Percentiles rank a stretch among this genome's conserved stretches.
These are phyloP conservation scores for Phytophthora nicotianae DNA, from an alignment of 352 stramenopile genomes.

Conservation along the genomic window DNA sequence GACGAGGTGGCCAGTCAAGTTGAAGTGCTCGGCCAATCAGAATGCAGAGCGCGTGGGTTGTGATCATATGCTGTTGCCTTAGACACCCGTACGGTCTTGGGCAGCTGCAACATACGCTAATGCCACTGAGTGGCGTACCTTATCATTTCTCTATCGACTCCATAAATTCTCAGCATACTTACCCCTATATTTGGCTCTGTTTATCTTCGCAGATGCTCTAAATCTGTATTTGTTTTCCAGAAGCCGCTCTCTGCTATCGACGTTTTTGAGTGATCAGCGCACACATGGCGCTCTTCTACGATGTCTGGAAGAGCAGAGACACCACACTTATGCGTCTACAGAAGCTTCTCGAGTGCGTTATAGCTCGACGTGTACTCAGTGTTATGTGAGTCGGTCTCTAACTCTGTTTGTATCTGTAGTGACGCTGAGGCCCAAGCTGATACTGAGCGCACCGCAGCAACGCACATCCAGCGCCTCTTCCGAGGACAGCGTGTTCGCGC, in stretches of 20 bases:
- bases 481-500: slow-evolving; percentile 59
- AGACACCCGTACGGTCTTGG: background rate
- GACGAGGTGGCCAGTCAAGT: slow-evolving; percentile 30
- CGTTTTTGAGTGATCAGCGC: background rate
- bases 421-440: slow-evolving; percentile 53
- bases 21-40: slow-evolving; percentile 34
- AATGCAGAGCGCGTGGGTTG: background rate
- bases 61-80: background rate
- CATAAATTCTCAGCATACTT: background rate
- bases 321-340: slow-evolving; percentile 57
- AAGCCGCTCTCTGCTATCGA: background rate
- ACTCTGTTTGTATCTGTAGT: slow-evolving; percentile 28
- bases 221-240: background rate
- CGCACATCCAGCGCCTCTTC: slow-evolving; percentile 70
- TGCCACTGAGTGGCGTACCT: background rate
- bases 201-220: slow-evolving; percentile 2
- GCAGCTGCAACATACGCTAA: background rate
- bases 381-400: slow-evolving; percentile 1
- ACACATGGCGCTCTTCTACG: slow-evolving; percentile 66
- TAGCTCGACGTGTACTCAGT: background rate
- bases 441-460: slow-evolving; percentile 43
- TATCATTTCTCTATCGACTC: slow-evolving; percentile 8
- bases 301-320: slow-evolving; percentile 59
- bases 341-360: slow-evolving; percentile 50
- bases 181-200: slow-evolving; percentile 15